Evolutionary conservation across 441 rosid genomes (phyloP).

Genomic region (Erysimum cheiri): DNA sequence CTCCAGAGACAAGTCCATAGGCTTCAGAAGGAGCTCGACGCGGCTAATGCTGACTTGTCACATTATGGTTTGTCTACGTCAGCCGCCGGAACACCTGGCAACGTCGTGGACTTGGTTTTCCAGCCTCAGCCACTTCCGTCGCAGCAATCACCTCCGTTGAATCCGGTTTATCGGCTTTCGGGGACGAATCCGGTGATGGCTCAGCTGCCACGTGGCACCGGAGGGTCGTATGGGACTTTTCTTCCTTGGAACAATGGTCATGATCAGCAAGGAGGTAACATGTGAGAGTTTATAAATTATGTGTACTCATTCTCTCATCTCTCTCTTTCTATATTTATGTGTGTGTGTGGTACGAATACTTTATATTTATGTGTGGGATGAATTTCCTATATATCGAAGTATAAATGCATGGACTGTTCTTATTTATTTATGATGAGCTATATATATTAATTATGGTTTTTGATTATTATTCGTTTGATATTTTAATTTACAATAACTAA

Average conservation of each 20-base stretch:
- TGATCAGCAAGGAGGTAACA: conserved; percentile 65
- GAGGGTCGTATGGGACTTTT: conserved; percentile 56
- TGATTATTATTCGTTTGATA: neutral
- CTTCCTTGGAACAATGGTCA: conserved; percentile 73
- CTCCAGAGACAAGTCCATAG: conserved; percentile 89
- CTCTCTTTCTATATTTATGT: conserved; percentile 47
- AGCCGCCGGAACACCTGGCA: conserved; percentile 44
- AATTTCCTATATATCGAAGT: neutral
- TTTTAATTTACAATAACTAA: neutral
- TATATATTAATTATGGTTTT: conserved; percentile 6
- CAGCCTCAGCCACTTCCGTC: conserved; percentile 50
- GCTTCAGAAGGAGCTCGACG: conserved; percentile 92
- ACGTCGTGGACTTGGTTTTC: conserved; percentile 51
- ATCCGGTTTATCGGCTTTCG: conserved; percentile 54
- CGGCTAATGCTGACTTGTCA: conserved; percentile 79
- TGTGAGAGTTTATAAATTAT: conserved; percentile 47
- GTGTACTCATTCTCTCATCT: conserved; percentile 36
- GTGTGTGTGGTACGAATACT: conserved; percentile 20
- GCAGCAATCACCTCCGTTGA: conserved; percentile 52
- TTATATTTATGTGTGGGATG: neutral
- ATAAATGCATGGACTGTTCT: conserved; percentile 24
- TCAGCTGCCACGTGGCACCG: conserved; percentile 48
- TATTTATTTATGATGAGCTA: conserved; percentile 17
- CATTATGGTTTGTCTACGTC: conserved; percentile 56
- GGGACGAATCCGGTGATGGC: conserved; percentile 33